Conservation (phyloP, 75 land plant genomes). For the Sequoiadendron giganteum region DNA sequence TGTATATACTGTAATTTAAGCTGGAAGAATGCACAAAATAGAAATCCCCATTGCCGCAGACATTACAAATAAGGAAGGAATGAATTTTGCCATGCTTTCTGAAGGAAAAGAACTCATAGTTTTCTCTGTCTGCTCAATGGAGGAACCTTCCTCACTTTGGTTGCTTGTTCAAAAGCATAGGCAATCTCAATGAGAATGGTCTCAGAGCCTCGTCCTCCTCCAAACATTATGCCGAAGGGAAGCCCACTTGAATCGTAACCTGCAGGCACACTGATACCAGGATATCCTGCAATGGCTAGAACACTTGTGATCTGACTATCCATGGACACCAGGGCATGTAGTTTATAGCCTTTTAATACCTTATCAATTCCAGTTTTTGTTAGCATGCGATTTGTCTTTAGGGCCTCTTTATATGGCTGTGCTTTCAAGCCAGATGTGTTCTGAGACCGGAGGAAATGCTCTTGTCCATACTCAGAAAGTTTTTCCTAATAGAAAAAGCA, state of each 20-base stretch:
- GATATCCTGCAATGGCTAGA: conserved; percentile 53
- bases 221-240: conserved; percentile 39
- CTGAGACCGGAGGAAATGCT: conserved; percentile 29
- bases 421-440: conserved; percentile 29
- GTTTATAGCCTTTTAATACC: conserved; percentile 24
- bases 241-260: conserved; percentile 17
- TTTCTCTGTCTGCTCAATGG: neutral
- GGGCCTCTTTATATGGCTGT: conserved; percentile 20
- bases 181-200: conserved; percentile 55
- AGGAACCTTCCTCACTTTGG: conserved; percentile 49
- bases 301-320: neutral
- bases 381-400: conserved; percentile 14
- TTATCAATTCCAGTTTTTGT: conserved; percentile 36
- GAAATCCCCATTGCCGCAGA: too few species aligned
- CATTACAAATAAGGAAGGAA: too few species aligned
- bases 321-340: conserved; percentile 52
- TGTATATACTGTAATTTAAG: too few species aligned
- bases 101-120: neutral
- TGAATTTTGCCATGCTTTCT: too few species aligned
- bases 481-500: conserved; percentile 28
- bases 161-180: conserved; percentile 72
- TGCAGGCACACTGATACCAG: conserved; percentile 26
- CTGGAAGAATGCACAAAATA: too few species aligned
- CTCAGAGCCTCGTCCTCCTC: conserved; percentile 27
- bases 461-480: conserved; percentile 37